phyloP scores from a whole-genome alignment of 2,329 filamentous ascomycete genomes.

The Pseudohalonectria lignicola region DNA sequence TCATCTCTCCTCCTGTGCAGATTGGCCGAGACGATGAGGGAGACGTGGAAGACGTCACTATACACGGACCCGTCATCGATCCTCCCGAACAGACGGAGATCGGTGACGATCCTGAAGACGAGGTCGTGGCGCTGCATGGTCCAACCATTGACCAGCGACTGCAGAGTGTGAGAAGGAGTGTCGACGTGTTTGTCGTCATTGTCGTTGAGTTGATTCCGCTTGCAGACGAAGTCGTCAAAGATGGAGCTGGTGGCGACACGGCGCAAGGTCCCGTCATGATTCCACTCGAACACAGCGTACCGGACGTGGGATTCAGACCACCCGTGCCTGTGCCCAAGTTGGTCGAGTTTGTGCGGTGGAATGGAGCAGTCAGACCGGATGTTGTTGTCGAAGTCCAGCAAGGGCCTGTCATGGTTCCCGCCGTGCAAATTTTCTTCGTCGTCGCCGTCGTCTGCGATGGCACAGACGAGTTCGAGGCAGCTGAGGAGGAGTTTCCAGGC shows the following conservation, averaged over 20 bases:
- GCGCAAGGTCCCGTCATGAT: conserved; percentile 1
- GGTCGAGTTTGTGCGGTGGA: background rate
- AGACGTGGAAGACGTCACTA: background rate
- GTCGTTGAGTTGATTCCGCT: background rate
- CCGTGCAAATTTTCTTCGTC: background rate
- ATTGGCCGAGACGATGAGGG: background rate
- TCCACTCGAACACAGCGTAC: background rate
- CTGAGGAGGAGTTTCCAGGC: background rate
- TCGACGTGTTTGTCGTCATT: background rate
- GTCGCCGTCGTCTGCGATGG: background rate
- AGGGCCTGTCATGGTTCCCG: background rate
- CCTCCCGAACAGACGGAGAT: background rate
- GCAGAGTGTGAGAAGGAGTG: background rate
- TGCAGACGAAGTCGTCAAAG: background rate
- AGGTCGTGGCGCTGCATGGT: background rate
- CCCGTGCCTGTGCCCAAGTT: background rate
- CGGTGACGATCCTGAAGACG: background rate
- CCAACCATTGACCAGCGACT: background rate
- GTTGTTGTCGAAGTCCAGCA: background rate
- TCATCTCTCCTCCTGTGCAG: background rate
- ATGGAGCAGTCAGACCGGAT: background rate
- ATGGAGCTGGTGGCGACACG: background rate
- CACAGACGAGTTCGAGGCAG: background rate
- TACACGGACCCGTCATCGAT: background rate
- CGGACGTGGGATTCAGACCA: background rate